Evolutionary conservation across 1,139 yeast genomes (phyloP).

Genomic region (Schwanniomyces etchellsii): DNA sequence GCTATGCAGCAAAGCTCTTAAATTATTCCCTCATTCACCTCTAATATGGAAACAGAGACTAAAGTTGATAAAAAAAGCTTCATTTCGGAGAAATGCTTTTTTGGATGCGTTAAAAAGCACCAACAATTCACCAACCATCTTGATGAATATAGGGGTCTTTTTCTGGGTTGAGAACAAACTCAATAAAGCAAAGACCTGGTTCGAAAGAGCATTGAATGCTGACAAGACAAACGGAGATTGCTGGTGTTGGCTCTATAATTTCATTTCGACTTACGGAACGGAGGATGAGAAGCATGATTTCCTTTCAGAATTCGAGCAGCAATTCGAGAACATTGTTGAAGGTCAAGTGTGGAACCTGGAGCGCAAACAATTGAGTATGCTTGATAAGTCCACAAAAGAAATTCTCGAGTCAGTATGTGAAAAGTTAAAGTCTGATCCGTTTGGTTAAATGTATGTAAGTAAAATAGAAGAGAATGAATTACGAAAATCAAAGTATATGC

Average conservation of each 20-base stretch:
- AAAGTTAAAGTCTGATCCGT: constrained; percentile 6
- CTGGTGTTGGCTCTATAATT: constrained; percentile 67
- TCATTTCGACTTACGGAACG: constrained; percentile 17
- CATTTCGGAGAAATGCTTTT: constrained; percentile 59
- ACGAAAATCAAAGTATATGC: no score
- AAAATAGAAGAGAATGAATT: no score
- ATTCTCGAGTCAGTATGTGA: constrained; percentile 25
- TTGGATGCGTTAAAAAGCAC: constrained; percentile 71
- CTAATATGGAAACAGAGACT: constrained; percentile 60
- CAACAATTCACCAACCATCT: constrained; percentile 51
- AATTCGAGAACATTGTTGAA: constrained; percentile 44
- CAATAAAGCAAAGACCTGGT: constrained; percentile 67
- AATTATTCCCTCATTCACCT: constrained; percentile 54
- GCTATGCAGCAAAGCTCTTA: constrained; percentile 55
- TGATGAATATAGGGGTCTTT: constrained; percentile 60
- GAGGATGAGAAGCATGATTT: constrained; percentile 14
- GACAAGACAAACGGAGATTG: constrained; percentile 63
- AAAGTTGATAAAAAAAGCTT: constrained; percentile 42
- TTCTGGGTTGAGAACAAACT: constrained; percentile 67
- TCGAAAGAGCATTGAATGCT: constrained; percentile 56
- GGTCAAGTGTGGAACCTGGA: constrained; percentile 56
- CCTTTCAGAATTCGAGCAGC: constrained; percentile 17
- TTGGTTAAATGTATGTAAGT: no score
- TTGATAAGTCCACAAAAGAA: constrained; percentile 29
- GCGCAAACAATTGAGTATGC: constrained; percentile 38